Conservation (phyloP, 208 protist species). For the Willaertia magna region DNA sequence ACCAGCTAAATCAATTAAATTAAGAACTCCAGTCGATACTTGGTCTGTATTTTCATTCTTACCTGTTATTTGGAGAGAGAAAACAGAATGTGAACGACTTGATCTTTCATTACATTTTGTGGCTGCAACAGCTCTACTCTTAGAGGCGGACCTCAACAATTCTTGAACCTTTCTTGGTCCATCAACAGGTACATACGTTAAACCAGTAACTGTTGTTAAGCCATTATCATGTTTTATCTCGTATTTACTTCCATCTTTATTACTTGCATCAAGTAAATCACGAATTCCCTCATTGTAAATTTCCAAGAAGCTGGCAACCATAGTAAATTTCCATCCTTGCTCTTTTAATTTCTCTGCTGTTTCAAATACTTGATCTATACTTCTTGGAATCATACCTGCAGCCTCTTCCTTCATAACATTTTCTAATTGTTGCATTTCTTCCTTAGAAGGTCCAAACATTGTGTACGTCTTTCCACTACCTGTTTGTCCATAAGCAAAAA, state of each 20-base stretch:
- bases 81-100: slow-evolving; percentile 30
- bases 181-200: neutral
- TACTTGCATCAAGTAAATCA: neutral
- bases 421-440: neutral
- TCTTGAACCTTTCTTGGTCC: neutral
- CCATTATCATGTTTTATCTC: neutral
- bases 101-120: slow-evolving; percentile 14
- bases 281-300: slow-evolving; percentile 21
- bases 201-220: neutral
- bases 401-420: slow-evolving; percentile 16
- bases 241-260: neutral
- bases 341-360: slow-evolving; percentile 26
- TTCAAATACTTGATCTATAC: slow-evolving; percentile 30
- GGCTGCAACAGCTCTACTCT: neutral
- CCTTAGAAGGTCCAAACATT: slow-evolving; percentile 24
- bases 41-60: slow-evolving; percentile 14
- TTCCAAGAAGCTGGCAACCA: slow-evolving; percentile 18
- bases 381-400: slow-evolving; percentile 32
- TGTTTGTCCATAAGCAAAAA: slow-evolving; percentile 34
- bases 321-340: slow-evolving; percentile 16
- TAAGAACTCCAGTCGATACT: slow-evolving; percentile 38
- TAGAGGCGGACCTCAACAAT: neutral
- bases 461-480: slow-evolving; percentile 27
- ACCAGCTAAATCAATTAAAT: slow-evolving; percentile 74
- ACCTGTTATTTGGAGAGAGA: slow-evolving; percentile 23